phyloP scores from a whole-genome alignment of 192 early-diverging fungal genomes.

The Coemansia sp. region DNA sequence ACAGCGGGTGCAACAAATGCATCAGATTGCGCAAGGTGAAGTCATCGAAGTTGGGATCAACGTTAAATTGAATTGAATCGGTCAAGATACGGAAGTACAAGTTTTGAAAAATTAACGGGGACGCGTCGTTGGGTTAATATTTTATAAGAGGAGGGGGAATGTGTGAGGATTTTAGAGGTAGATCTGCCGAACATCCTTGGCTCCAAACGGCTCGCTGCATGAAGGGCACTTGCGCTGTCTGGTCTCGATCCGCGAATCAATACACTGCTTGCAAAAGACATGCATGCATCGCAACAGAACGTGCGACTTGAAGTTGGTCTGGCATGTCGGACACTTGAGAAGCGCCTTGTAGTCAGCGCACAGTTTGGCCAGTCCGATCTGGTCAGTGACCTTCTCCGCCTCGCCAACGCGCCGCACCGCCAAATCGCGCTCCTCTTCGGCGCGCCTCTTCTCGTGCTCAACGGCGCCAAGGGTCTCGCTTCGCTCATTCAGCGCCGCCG shows the following conservation, averaged over 20 bases:
- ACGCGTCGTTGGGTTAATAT: no score
- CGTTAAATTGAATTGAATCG: no score
- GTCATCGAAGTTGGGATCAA: no score
- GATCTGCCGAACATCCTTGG: conserved; percentile 76
- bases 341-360: conserved; percentile 67
- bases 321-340: conserved; percentile 89
- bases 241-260: conserved; percentile 79
- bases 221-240: conserved; percentile 93
- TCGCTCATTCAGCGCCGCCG: conserved; percentile 64
- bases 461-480: conserved; percentile 60
- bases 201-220: conserved; percentile 82
- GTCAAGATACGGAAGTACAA: no score
- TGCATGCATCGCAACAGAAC: conserved; percentile 89
- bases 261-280: conserved; percentile 91
- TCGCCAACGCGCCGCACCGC: conserved; percentile 64
- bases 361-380: conserved; percentile 51
- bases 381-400: conserved; percentile 52
- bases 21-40: no score
- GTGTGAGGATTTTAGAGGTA: conserved; percentile 48
- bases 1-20: no score
- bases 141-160: no score
- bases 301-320: conserved; percentile 80
- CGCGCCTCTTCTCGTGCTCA: conserved; percentile 57
- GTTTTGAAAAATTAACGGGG: no score
- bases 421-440: conserved; percentile 69